Evolutionary conservation across 2,329 filamentous ascomycete genomes (phyloP).

Genomic region (Metarhizium robertsii): DNA sequence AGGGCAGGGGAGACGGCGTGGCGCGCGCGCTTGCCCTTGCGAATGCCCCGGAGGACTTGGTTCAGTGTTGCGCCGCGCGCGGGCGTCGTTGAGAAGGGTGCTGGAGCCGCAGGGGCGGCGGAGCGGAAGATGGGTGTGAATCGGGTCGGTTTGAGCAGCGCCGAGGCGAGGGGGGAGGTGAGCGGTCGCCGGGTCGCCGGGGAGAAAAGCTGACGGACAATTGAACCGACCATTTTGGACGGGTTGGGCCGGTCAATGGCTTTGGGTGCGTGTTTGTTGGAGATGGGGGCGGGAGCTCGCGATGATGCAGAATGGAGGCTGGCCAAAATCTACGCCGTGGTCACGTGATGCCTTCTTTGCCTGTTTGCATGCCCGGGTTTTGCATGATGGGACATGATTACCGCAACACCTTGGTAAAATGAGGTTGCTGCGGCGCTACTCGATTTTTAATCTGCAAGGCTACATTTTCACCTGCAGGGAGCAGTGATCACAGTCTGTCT

Average conservation of each 20-base stretch:
- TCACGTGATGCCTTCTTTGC: no score
- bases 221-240: constrained; percentile 24
- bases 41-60: constrained; percentile 68
- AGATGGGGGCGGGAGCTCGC: background rate
- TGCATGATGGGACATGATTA: no score
- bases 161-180: constrained; percentile 8
- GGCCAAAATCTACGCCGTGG: background rate
- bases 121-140: background rate
- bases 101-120: constrained; percentile 15
- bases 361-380: no score
- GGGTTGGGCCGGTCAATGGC: background rate
- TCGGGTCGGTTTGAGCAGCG: constrained; percentile 7
- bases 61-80: constrained; percentile 55
- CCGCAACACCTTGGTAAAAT: no score
- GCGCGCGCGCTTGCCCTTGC: constrained; percentile 68
- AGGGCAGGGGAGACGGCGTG: constrained; percentile 85
- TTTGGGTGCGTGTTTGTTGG: background rate
- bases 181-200: constrained; percentile 19
- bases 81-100: constrained; percentile 48
- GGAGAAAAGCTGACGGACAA: constrained; percentile 26
- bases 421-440: no score
- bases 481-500: no score
- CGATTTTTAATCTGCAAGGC: no score
- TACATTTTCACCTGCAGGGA: no score
- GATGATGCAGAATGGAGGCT: background rate